Conservation (phyloP, 495 filamentous ascomycete species). For the Ramalina intermedia region DNA sequence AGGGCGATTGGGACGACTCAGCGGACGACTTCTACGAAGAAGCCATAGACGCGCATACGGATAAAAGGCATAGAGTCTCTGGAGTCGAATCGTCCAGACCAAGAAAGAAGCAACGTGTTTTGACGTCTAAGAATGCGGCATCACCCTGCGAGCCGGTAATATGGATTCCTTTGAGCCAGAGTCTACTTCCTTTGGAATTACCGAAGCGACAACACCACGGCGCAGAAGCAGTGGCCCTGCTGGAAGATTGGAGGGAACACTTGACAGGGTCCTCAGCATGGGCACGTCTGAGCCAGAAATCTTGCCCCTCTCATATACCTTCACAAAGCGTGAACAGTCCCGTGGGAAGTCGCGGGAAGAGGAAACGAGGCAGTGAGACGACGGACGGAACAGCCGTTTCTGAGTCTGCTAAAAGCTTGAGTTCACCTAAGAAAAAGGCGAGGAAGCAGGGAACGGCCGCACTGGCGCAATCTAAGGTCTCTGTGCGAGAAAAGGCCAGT, state of each 20-base stretch:
- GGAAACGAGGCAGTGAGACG: no score
- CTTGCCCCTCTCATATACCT: no score
- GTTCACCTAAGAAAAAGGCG: no score
- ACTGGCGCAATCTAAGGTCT: no score
- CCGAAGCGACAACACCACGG: constrained; percentile 11
- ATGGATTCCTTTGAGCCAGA: background rate
- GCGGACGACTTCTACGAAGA: constrained; percentile 39
- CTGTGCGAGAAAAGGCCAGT: no score
- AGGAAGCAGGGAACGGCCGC: no score
- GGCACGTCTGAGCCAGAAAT: no score
- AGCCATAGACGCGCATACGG: constrained; percentile 13
- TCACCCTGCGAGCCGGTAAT: background rate
- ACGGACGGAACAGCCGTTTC: no score
- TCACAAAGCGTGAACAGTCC: no score
- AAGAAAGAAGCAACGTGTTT: background rate
- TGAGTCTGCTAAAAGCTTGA: no score
- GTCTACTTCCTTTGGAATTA: background rate
- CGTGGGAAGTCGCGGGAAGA: no score
- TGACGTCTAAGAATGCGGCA: background rate
- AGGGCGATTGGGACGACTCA: constrained; percentile 37
- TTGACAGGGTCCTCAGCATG: background rate
- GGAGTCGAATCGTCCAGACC: background rate
- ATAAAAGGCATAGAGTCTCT: background rate
- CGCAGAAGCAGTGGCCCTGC: constrained; percentile 28
- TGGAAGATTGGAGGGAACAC: constrained; percentile 34